Conservation (phyloP, 2,329 filamentous ascomycete species). For the Talaromyces sp. region DNA sequence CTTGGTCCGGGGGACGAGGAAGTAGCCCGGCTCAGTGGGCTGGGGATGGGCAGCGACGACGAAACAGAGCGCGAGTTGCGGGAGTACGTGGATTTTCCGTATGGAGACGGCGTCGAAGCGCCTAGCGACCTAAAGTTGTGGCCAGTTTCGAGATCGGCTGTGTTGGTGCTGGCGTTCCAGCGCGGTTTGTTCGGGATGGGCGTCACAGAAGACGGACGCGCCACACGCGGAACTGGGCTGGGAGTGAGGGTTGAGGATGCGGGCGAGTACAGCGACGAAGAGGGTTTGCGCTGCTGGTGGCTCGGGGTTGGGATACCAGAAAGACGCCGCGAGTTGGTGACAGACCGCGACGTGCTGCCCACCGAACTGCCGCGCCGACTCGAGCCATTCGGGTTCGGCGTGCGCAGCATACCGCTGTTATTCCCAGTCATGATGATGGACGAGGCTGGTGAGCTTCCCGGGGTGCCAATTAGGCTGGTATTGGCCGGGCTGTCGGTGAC, state of each 20-base stretch:
- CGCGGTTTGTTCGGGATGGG: slow-evolving; percentile 56
- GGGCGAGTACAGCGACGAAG: slow-evolving; percentile 27
- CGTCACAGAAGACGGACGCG: slow-evolving; percentile 34
- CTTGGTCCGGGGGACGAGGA: slow-evolving; percentile 35
- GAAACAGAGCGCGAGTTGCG: slow-evolving; percentile 27
- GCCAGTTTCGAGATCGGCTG: slow-evolving; percentile 58
- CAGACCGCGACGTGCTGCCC: slow-evolving; percentile 34
- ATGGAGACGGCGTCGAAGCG: slow-evolving; percentile 56
- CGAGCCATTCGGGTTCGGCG: slow-evolving; percentile 37
- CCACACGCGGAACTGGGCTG: slow-evolving; percentile 47
- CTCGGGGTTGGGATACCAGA: slow-evolving; percentile 31
- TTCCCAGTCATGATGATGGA: slow-evolving; percentile 55
- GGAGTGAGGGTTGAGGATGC: slow-evolving; percentile 37
- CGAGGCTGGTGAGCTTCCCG: slow-evolving; percentile 65
- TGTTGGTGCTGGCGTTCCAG: slow-evolving; percentile 68
- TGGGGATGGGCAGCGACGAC: slow-evolving; percentile 31
- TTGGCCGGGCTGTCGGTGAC: slow-evolving; percentile 71
- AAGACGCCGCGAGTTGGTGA: slow-evolving; percentile 38
- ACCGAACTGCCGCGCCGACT: slow-evolving; percentile 46
- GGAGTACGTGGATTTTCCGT: slow-evolving; percentile 28
- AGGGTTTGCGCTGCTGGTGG: slow-evolving; percentile 29
- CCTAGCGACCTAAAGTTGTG: slow-evolving; percentile 63
- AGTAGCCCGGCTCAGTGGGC: slow-evolving; percentile 37
- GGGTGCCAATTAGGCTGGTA: slow-evolving; percentile 65
- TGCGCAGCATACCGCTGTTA: slow-evolving; percentile 36